Evolutionary conservation across 2,329 filamentous ascomycete genomes (phyloP), one percentile per base, ranked within the genome.

Genomic region (Pseudofabraea citricarpa): DNA sequence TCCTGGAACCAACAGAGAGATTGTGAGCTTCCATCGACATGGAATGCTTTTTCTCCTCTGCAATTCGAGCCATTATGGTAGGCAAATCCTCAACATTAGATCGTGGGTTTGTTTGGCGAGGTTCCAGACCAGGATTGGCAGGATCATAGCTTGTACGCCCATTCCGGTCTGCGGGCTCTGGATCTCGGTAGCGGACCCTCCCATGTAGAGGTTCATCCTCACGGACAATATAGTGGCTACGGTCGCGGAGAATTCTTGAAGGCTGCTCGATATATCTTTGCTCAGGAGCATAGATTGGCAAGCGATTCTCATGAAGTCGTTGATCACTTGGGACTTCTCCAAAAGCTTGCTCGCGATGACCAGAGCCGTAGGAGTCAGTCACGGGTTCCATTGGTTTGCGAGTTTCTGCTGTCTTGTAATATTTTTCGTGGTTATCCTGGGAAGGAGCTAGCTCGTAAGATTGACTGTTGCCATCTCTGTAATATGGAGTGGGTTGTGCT

Each of bases 401-500:
- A 22, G 41, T 47, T 21, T 48, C 45, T 22, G 32, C 22, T 6
- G 32, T 45, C 18, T 47, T 39, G 29, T 61, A 61, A 36, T 60
- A 62, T 36, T 55, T 59, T 5, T 55, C 50, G 44, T 60, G 57
- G 27, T 57, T 59, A 24, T 60, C 57, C 43, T 54, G 49, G 15
- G 56, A 60, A 7, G 58, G 55, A 26, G 49, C 51, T 24, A 60
- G 56, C 13, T 43, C 35, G 27, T 35, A 37, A 21, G 10, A 6
- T 22, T 21, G 19, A 22, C 13, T 18, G n/a, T 22, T 37, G 19
- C 21, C 23, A 4, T 18, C 18, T 13, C 23, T n/a, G 10, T n/a
- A 20, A 13, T 20, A 20, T 22, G 19, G 10, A 13, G 10, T 21
- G 13, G 35, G 20, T 21, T n/a, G n/a, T 23, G 35, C 9, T n/a